A percentile compares a stretch with the other conserved stretches of the same genome.
These are phyloP conservation scores for Lactuca saligna DNA, from an alignment of 129 eudicot species.

Conservation along the genomic window DNA sequence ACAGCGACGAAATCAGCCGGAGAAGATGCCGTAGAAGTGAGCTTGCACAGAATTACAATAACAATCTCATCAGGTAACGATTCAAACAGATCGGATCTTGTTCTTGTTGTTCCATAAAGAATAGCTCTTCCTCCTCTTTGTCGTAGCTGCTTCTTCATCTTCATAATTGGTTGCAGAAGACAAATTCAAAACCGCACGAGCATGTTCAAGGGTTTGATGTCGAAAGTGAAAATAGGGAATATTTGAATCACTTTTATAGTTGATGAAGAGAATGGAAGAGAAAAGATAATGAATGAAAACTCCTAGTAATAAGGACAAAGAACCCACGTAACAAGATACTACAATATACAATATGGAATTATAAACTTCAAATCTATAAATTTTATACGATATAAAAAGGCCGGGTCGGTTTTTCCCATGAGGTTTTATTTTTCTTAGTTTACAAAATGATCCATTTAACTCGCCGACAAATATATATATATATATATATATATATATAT, in stretches of 20 bases:
- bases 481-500: too few relatives aligned
- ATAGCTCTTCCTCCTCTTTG: not conserved
- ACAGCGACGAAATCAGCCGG: constrained; percentile 37
- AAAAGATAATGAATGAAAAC: constrained; percentile 13
- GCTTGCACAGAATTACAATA: constrained; percentile 29
- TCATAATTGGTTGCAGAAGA: not conserved
- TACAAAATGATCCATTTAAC: too few relatives aligned
- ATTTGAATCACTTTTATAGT: constrained; percentile 13
- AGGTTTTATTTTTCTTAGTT: too few relatives aligned
- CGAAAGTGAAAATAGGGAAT: constrained; percentile 6
- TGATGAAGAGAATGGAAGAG: constrained; percentile 12
- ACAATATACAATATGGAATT: not conserved
- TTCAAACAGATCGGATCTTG: constrained; percentile 30
- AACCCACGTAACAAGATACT: constrained; percentile 19
- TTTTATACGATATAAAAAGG: not conserved
- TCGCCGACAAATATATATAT: too few relatives aligned
- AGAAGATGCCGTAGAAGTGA: constrained; percentile 30
- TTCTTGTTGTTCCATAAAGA: not conserved
- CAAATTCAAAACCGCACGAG: not conserved
- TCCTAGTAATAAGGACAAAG: constrained; percentile 23
- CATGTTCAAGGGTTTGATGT: constrained; percentile 1
- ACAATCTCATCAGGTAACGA: constrained; percentile 44
- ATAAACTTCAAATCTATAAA: not conserved
- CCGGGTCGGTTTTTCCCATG: not conserved
- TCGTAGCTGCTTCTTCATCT: not conserved